Evolutionary conservation across 2,329 filamentous ascomycete genomes (phyloP), one percentile per base, ranked within the genome.

Genomic region (Waltergamsia citrina): DNA sequence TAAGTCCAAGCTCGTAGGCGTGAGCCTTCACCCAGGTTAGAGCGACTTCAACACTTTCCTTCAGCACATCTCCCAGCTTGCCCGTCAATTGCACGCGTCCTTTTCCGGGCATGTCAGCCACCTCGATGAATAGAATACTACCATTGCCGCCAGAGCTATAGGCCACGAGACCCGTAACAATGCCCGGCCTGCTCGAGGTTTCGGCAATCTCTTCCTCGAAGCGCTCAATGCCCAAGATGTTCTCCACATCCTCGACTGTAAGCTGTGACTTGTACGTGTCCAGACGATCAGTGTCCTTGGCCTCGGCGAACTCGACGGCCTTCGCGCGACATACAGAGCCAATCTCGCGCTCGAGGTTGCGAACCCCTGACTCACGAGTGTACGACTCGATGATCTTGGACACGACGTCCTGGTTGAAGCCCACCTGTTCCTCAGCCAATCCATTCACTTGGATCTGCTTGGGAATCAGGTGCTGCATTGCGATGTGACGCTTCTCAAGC

Each of bases 1-100:
- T 87, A 26, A 98, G 67, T 8, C 87, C 87, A 10, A 98, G 70
- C 51, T 94, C 85, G 50, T 82, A 95, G 3, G 90, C 88, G 55
- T 98, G 90, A 4, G 86, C 85, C 59, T 95, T 95, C 33, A 98
- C 92, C 92, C 92, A 98, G 12, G 82, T 90, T 22, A 96, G 70
- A 9, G 92, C 92, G 15, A 98, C 92, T 57, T 96, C 90, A 27
- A 96, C 92, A 42, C 81, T 90, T 60, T 98, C 92, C 60, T 96
- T 96, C 38, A 98, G 76, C 20, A 98, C 92, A 47, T 95, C 88
- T 42, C 92, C 92, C 6, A 98, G 77, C 56, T 94, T 96, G 41
- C 92, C 92, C 2, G 92, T 98, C 18, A 98, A 77, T 60, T 96
- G 92, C 23, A 98, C 86, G 34, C 82, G 80, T 22, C 92, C 92